Conservation (phyloP, 345 rosid genomes). For the Dipteronia sinensis region DNA sequence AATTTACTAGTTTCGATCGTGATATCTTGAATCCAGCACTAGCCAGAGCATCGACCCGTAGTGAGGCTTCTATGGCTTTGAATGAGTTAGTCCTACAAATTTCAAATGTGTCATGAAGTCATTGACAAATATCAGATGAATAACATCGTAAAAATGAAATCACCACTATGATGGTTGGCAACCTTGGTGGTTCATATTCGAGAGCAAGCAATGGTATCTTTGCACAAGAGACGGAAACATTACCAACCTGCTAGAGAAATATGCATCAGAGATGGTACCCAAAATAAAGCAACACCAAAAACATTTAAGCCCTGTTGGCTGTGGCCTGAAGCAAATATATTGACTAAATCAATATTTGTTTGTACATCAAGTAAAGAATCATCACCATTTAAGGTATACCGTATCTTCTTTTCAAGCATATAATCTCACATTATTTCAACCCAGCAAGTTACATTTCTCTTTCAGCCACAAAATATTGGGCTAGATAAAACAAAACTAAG, state of each 20-base stretch:
- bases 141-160: conserved; percentile 7
- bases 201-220: conserved; percentile 82
- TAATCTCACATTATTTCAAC: neutral
- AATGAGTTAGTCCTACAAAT: conserved; percentile 69
- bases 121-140: conserved; percentile 10
- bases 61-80: conserved; percentile 81
- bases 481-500: neutral
- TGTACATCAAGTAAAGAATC: neutral
- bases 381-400: neutral
- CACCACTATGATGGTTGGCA: neutral
- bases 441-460: neutral
- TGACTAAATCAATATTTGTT: neutral
- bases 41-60: conserved; percentile 91
- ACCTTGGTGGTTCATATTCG: conserved; percentile 93
- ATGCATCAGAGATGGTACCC: conserved; percentile 14
- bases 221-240: conserved; percentile 76
- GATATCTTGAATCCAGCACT: conserved; percentile 99
- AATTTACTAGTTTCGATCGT: conserved; percentile 73
- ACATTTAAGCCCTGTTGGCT: neutral
- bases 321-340: neutral
- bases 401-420: neutral
- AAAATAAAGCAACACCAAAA: conserved; percentile 1
- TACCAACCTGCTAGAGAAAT: conserved; percentile 62
- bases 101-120: conserved; percentile 13
- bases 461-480: neutral